Conservation (phyloP, 1,284 basidiomycete species). For the Rhodotorula sp. region DNA sequence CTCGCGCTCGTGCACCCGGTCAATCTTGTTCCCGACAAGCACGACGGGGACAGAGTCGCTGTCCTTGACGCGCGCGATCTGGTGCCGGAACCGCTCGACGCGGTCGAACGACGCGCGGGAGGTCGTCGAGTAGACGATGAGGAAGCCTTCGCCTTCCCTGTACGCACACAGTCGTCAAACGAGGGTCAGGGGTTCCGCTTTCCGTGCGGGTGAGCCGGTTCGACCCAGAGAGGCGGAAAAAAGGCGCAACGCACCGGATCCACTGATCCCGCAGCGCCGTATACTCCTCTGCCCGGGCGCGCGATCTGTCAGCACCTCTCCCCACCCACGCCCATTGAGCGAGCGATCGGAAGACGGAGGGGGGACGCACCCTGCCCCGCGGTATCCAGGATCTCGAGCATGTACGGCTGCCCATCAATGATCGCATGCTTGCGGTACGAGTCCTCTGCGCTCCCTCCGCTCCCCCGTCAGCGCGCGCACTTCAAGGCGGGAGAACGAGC, state of each 20-base stretch:
- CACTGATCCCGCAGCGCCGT: conserved; percentile 54
- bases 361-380: conserved; percentile 41
- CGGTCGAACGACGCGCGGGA: conserved; percentile 53
- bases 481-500: too few species aligned
- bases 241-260: conserved; percentile 45
- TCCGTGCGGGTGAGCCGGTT: too few species aligned
- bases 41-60: conserved; percentile 51
- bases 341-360: too few species aligned
- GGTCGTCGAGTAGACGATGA: conserved; percentile 53
- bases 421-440: conserved; percentile 54
- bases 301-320: background rate
- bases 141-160: conserved; percentile 54
- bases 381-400: conserved; percentile 53
- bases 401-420: conserved; percentile 53
- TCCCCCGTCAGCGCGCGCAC: too few species aligned
- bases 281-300: conserved; percentile 48
- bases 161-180: background rate
- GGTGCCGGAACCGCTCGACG: conserved; percentile 51
- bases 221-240: too few species aligned
- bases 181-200: background rate
- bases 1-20: conserved; percentile 52
- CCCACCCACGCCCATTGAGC: background rate
- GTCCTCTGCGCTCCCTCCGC: conserved; percentile 43
- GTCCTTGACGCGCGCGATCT: conserved; percentile 52
- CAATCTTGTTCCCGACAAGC: conserved; percentile 53